Evolutionary conservation across 2,329 filamentous ascomycete genomes (phyloP).

Genomic region (Metarhizium sp.): DNA sequence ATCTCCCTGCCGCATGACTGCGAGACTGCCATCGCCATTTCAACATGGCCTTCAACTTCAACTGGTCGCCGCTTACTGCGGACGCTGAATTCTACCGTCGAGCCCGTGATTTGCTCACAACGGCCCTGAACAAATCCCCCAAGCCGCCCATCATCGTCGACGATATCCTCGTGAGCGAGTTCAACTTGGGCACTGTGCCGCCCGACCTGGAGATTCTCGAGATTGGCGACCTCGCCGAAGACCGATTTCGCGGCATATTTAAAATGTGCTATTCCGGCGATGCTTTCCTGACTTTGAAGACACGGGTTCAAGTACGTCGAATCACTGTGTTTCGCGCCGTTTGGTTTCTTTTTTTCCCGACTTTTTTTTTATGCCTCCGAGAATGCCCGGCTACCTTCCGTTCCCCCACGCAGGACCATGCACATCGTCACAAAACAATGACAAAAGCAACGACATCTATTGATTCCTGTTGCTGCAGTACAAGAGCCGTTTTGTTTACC

Average conservation of each 20-base stretch:
- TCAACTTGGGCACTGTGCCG: conserved; percentile 90
- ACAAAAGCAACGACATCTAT: not conserved
- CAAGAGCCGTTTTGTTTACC: not conserved
- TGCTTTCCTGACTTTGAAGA: conserved; percentile 90
- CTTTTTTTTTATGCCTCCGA: conserved; percentile 6
- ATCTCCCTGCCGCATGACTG: conserved; percentile 20
- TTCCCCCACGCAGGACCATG: conserved; percentile 3
- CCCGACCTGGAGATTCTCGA: conserved; percentile 95
- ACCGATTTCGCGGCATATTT: conserved; percentile 95
- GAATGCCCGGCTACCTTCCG: conserved; percentile 9
- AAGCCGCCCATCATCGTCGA: conserved; percentile 99
- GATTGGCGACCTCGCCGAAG: conserved; percentile 94
- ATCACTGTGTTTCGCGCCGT: not conserved
- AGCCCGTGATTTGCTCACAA: conserved; percentile 87
- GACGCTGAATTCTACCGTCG: conserved; percentile 86
- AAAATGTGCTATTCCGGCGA: conserved; percentile 98
- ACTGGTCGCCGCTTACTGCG: conserved; percentile 98
- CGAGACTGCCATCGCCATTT: conserved; percentile 32
- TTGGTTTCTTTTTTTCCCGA: not conserved
- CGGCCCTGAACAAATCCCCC: conserved; percentile 92
- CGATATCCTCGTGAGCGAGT: conserved; percentile 95
- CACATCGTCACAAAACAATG: not conserved
- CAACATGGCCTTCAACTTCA: conserved; percentile 99
- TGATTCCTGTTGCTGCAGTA: not conserved
- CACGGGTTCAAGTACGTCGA: conserved; percentile 72